phyloP scores from a whole-genome alignment of 257 asterid species.

The Nicotiana noctiflora region DNA sequence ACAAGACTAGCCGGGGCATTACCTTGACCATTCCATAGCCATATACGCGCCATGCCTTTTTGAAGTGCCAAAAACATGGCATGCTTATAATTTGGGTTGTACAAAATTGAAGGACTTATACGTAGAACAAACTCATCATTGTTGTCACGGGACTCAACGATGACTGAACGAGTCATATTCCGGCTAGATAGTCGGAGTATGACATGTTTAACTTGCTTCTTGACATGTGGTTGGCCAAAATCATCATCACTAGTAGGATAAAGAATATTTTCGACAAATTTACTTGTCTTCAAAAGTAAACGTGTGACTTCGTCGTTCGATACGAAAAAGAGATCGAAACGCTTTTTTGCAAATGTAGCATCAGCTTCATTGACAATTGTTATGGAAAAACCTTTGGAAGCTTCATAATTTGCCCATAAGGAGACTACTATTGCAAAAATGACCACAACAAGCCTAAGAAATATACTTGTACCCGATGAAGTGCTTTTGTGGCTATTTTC shows the following conservation, averaged over 20 bases:
- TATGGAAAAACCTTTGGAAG: constrained; percentile 60
- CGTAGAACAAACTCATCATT: constrained; percentile 24
- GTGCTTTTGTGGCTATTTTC: background rate
- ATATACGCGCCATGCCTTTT: constrained; percentile 39
- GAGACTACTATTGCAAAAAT: constrained; percentile 35
- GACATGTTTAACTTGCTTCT: constrained; percentile 36
- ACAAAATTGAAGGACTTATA: constrained; percentile 37
- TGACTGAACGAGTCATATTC: constrained; percentile 19
- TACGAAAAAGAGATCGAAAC: constrained; percentile 51
- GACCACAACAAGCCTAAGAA: constrained; percentile 36
- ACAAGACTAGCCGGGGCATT: constrained; percentile 30
- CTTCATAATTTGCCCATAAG: constrained; percentile 68
- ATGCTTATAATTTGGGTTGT: constrained; percentile 17
- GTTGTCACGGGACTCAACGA: constrained; percentile 6
- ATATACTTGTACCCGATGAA: constrained; percentile 22
- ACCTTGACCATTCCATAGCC: constrained; percentile 55
- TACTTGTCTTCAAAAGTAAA: constrained; percentile 35
- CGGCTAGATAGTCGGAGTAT: constrained; percentile 23
- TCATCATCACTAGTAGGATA: constrained; percentile 16
- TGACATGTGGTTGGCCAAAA: background rate
- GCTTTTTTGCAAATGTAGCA: constrained; percentile 22
- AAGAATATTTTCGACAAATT: constrained; percentile 35
- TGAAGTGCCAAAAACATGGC: constrained; percentile 28
- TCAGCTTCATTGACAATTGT: constrained; percentile 38
- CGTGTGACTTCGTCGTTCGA: constrained; percentile 57